phyloP scores from a whole-genome alignment of 2,329 filamentous ascomycete species.

The Nemania sp. region DNA sequence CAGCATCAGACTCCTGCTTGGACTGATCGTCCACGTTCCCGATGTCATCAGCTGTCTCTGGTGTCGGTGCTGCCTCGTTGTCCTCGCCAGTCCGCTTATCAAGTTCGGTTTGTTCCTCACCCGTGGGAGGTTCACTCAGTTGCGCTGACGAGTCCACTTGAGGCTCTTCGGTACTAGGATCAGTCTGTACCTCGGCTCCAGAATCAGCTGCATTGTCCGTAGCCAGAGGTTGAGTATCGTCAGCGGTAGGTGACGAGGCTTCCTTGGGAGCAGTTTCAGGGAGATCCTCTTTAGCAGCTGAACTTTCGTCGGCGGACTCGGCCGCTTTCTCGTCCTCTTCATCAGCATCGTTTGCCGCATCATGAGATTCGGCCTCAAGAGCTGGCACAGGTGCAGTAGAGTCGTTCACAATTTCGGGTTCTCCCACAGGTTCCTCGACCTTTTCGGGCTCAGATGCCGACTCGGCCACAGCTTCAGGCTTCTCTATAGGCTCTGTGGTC shows the following conservation, averaged over 20 bases:
- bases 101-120: background rate
- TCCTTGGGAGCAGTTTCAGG: constrained; percentile 2
- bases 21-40: background rate
- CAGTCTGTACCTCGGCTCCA: constrained; percentile 1
- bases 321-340: constrained; percentile 2
- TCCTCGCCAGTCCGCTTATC: constrained; percentile 5
- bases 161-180: constrained; percentile 1
- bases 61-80: background rate
- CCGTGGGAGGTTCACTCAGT: background rate
- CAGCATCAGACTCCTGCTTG: constrained; percentile 1
- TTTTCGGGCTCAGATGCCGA: constrained; percentile 4
- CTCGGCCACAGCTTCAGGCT: background rate
- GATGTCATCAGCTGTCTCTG: background rate
- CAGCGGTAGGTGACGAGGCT: background rate
- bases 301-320: background rate
- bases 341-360: background rate
- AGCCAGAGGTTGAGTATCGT: constrained; percentile 2
- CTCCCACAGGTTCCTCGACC: background rate
- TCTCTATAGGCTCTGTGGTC: background rate
- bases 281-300: constrained; percentile 1
- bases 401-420: background rate
- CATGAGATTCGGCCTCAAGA: background rate
- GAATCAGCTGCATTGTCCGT: constrained; percentile 8
- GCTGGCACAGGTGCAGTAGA: background rate
- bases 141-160: background rate